Percentiles rank a stretch among this genome's conserved stretches.
phyloP scores from a whole-genome alignment of 78 protist genomes.

The Chrysochromulina parva region DNA sequence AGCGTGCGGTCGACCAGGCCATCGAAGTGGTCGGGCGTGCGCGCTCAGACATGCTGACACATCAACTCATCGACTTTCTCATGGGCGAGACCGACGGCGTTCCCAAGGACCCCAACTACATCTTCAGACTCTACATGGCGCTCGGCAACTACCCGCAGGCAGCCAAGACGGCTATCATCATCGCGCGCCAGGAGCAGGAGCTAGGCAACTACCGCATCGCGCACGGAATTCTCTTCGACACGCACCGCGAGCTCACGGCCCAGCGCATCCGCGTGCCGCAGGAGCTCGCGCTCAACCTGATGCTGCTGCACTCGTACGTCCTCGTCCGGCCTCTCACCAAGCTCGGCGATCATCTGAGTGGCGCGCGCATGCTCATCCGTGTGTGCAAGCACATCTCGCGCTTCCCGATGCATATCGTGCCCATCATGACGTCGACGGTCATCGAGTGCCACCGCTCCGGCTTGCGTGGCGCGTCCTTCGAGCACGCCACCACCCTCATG shows the following conservation, averaged over 20 bases:
- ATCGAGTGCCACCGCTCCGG: conserved; percentile 69
- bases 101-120: conserved; percentile 69
- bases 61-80: conserved; percentile 61
- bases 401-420: conserved; percentile 75
- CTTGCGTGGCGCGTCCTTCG: conserved; percentile 54
- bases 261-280: conserved; percentile 39
- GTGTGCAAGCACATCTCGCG: conserved; percentile 67
- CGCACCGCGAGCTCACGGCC: conserved; percentile 49
- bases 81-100: conserved; percentile 73
- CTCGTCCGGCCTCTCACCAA: conserved; percentile 51
- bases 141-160: conserved; percentile 66
- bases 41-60: conserved; percentile 57
- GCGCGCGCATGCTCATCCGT: conserved; percentile 79
- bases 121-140: conserved; percentile 70
- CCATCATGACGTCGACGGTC: conserved; percentile 75
- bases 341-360: conserved; percentile 47
- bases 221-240: conserved; percentile 56
- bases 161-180: conserved; percentile 69
- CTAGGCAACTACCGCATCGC: conserved; percentile 72
- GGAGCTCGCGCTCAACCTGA: conserved; percentile 45
- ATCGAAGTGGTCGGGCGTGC: conserved; percentile 64
- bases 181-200: conserved; percentile 72
- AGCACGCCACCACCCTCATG: conserved; percentile 73
- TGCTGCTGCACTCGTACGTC: conserved; percentile 70
- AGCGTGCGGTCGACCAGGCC: conserved; percentile 37